phyloP scores from a whole-genome alignment of 1,284 basidiomycete species.

The Ustilago curta region DNA sequence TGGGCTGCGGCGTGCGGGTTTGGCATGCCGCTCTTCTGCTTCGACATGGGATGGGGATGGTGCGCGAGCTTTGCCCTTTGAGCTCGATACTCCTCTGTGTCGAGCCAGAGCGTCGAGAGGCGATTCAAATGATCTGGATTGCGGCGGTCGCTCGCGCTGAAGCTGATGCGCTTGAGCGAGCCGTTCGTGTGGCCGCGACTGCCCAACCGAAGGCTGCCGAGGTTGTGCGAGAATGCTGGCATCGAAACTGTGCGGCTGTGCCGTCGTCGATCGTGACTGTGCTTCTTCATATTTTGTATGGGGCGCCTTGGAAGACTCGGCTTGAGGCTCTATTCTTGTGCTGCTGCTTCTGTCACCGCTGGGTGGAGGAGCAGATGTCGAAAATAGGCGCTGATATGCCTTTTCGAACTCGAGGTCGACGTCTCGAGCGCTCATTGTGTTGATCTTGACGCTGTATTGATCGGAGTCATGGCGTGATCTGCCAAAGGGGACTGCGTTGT shows the following conservation, averaged over 20 bases:
- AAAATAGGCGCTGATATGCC: constrained; percentile 41
- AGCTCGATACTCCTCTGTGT: constrained; percentile 4
- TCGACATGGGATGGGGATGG: not conserved
- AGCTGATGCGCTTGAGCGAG: not conserved
- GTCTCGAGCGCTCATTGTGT: constrained; percentile 36
- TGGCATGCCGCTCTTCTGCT: not conserved
- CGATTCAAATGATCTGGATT: constrained; percentile 1
- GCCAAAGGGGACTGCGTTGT: not conserved
- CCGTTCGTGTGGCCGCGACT: not conserved
- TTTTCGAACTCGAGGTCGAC: constrained; percentile 46
- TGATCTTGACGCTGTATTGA: not conserved
- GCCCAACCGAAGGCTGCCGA: constrained; percentile 1
- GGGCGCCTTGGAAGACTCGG: constrained; percentile 4
- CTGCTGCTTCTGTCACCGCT: not conserved
- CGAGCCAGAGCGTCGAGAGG: constrained; percentile 26
- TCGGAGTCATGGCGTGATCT: constrained; percentile 1
- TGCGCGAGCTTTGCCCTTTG: constrained; percentile 37
- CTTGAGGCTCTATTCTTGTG: not conserved
- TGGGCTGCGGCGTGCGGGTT: not conserved
- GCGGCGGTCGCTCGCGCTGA: constrained; percentile 4
- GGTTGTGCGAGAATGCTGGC: not conserved
- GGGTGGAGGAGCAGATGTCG: not conserved
- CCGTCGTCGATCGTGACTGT: not conserved
- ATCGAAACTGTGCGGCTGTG: constrained; percentile 8
- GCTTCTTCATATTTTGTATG: constrained; percentile 1